phyloP scores from a whole-genome alignment of 768 basidiomycete species.

The Lactarius trivialis region DNA sequence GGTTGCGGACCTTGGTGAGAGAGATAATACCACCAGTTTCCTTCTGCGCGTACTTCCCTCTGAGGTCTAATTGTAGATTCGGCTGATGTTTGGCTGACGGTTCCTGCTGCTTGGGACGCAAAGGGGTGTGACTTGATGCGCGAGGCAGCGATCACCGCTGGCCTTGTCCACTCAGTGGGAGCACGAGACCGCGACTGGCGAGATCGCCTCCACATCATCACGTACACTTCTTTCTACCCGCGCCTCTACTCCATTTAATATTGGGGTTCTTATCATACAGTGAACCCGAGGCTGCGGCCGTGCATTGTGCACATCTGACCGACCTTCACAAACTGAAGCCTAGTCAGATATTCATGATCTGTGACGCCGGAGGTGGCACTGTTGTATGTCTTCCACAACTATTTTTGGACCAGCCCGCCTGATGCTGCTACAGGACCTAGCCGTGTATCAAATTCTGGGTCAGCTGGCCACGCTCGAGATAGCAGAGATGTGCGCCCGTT shows the following conservation, averaged over 20 bases:
- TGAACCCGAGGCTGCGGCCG: constrained; percentile 81
- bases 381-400: constrained; percentile 11
- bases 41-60: constrained; percentile 4
- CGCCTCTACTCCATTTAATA: constrained; percentile 4
- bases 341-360: constrained; percentile 86
- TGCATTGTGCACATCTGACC: constrained; percentile 79
- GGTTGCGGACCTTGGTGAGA: constrained; percentile 75
- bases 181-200: constrained; percentile 72
- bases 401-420: constrained; percentile 5
- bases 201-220: constrained; percentile 78
- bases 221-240: constrained; percentile 34
- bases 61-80: constrained; percentile 42
- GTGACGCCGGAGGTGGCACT: constrained; percentile 54
- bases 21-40: constrained; percentile 22
- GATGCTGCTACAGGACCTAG: constrained; percentile 33
- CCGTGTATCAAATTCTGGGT: constrained; percentile 62
- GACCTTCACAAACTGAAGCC: constrained; percentile 72
- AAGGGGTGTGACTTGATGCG: constrained; percentile 82
- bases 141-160: constrained; percentile 73
- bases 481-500: constrained; percentile 83
- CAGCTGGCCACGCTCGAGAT: constrained; percentile 79
- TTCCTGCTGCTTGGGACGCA: constrained; percentile 89
- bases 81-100: constrained; percentile 80
- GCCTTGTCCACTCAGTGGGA: constrained; percentile 63
- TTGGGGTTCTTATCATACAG: constrained; percentile 28